Base-by-base conservation (phyloP, 2,329 filamentous ascomycete species). In the Hymenoscyphus infarciens region DNA sequence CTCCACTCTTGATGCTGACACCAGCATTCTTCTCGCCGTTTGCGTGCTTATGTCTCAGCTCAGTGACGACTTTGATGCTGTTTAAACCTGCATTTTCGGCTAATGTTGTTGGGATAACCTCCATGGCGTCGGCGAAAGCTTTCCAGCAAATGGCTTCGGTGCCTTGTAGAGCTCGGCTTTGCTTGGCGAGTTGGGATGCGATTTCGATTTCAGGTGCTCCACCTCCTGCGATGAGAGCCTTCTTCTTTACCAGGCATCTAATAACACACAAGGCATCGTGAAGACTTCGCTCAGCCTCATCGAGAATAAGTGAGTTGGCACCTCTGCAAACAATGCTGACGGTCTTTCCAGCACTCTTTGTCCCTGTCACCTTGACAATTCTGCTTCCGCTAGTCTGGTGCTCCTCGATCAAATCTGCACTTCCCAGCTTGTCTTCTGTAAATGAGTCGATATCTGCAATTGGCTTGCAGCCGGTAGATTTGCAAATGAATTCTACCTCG, bases 101-200 rank as follows among this genome's bases (percentile, higher is more conserved):
- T 70, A 99, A 82, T 1, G 95, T 99, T 38, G 94, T 97, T 15
- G 96, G 95, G 61, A 99, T 91, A 52, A 99, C 91, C 79, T 99
- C 95, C 81, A 99, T 89, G 7, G 95, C 95, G 68, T 99, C 94
- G 1, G 96, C 95, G 74, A 99, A 99, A 0, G 94, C 94, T 81
- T 97, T 98, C 91, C 92, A 99, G 85, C 95, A 99, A 74, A 98
- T 97, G 45, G 92, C 87, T 77, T 99, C 95, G 5, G 95, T 97
- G 64, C 96, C 96, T 0, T 88, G 88, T 64, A 97, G 82, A 71
- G 88, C 87, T 69, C 93, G 90, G 8, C 94, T 87, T 74, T 91
- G 89, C 77, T 91, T 89, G 62, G 89, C 87, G 38, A 99, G 85
- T 73, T 91, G 85, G 61, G 95, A 90, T 25, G 95, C 91, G 71